Percentiles rank a stretch among this genome's conserved stretches.
These are phyloP conservation scores for Aspergillus oerlinghausenensis DNA, from an alignment of 2,329 filamentous ascomycete species.

Conservation along the genomic window DNA sequence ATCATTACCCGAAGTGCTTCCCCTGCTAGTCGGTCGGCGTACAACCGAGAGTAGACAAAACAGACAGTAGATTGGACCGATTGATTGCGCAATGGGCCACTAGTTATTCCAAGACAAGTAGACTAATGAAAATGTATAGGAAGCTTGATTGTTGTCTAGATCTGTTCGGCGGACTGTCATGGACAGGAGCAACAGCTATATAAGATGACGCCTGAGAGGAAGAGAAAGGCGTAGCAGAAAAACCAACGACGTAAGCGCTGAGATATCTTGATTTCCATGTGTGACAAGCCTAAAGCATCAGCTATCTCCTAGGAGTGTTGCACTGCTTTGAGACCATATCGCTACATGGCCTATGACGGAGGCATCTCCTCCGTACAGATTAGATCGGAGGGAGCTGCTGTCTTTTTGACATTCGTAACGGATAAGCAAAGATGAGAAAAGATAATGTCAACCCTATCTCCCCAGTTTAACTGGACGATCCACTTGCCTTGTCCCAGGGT, in stretches of 20 bases:
- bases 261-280: background rate
- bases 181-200: background rate
- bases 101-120: background rate
- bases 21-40: background rate
- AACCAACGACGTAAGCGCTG: background rate
- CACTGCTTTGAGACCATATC: background rate
- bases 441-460: slow-evolving; percentile 10
- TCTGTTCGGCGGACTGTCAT: background rate
- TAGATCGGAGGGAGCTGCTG: slow-evolving; percentile 6
- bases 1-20: slow-evolving; percentile 8
- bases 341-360: slow-evolving; percentile 4
- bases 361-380: slow-evolving; percentile 1
- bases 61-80: background rate
- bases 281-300: background rate
- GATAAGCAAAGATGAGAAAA: slow-evolving; percentile 2
- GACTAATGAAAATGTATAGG: background rate
- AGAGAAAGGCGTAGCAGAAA: background rate
- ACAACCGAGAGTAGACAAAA: background rate
- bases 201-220: background rate
- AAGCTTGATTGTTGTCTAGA: background rate
- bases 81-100: background rate
- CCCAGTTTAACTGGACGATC: slow-evolving; percentile 13
- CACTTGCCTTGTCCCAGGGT: background rate
- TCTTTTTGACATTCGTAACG: slow-evolving; percentile 10
- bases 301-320: slow-evolving; percentile 10